Evolutionary conservation across 768 basidiomycete species (phyloP).

Genomic region (Russula ochroleuca): DNA sequence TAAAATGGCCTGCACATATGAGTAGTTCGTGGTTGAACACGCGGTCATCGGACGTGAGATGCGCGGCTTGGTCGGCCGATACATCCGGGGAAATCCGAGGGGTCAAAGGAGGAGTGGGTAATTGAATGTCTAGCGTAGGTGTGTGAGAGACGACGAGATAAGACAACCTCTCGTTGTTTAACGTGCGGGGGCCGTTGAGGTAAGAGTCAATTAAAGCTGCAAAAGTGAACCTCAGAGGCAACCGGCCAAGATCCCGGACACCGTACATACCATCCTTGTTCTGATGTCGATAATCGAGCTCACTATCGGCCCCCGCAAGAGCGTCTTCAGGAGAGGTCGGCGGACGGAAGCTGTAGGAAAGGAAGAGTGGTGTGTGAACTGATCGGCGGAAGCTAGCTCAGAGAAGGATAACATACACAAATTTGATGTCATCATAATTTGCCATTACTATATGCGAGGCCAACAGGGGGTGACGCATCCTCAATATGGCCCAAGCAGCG

Average conservation of each 20-base stretch:
- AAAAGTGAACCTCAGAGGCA: background rate
- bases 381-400: background rate
- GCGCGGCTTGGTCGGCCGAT: conserved; percentile 23
- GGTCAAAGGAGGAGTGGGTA: conserved; percentile 37
- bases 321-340: conserved; percentile 44
- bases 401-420: conserved; percentile 49
- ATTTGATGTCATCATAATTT: conserved; percentile 58
- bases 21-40: conserved; percentile 53
- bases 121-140: conserved; percentile 18
- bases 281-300: conserved; percentile 48
- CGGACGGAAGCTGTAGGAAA: conserved; percentile 35
- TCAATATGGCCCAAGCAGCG: conserved; percentile 67
- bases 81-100: conserved; percentile 28
- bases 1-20: conserved; percentile 73
- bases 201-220: conserved; percentile 62
- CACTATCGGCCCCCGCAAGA: conserved; percentile 44
- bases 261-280: conserved; percentile 49
- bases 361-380: background rate
- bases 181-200: conserved; percentile 71
- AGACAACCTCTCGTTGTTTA: conserved; percentile 63
- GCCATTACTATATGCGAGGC: conserved; percentile 56
- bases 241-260: conserved; percentile 5
- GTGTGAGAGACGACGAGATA: conserved; percentile 52
- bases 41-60: conserved; percentile 19
- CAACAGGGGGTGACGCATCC: conserved; percentile 68